phyloP scores from a whole-genome alignment of 352 stramenopile species.

The Phytopythium ostracodes region DNA sequence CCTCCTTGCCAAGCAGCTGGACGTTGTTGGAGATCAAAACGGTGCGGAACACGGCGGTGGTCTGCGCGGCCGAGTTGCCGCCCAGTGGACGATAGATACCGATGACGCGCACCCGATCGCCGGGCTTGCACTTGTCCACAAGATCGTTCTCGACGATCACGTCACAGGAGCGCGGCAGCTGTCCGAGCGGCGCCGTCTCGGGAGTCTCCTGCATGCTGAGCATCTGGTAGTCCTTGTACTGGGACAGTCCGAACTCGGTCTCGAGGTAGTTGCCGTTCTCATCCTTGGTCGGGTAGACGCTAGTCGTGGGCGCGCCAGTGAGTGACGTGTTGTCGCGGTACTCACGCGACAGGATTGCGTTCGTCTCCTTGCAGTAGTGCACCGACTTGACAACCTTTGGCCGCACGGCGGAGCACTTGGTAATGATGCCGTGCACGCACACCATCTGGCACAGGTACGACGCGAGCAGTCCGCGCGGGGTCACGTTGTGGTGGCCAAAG shows the following conservation, averaged over 20 bases:
- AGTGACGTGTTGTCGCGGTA: constrained; percentile 98
- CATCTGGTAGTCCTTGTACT: constrained; percentile 99
- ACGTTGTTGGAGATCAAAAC: constrained; percentile 97
- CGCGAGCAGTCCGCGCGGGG: constrained; percentile 90
- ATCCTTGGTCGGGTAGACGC: constrained; percentile 95
- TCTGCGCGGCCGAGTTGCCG: constrained; percentile 67
- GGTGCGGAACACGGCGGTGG: constrained; percentile 93
- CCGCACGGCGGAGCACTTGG: constrained; percentile 96
- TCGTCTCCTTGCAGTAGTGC: constrained; percentile 97
- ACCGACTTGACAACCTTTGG: constrained; percentile 97
- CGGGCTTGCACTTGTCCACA: constrained; percentile 98
- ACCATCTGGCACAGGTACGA: constrained; percentile 93
- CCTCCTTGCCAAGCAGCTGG: constrained; percentile 91
- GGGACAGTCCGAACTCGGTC: constrained; percentile 97
- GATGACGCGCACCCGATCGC: constrained; percentile 94
- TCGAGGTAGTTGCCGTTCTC: constrained; percentile 95
- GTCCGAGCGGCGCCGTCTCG: constrained; percentile 95
- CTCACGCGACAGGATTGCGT: constrained; percentile 88
- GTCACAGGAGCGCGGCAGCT: constrained; percentile 97
- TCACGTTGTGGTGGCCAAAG: constrained; percentile 92
- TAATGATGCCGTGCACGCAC: constrained; percentile 99
- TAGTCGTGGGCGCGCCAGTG: constrained; percentile 82
- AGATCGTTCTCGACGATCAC: constrained; percentile 98
- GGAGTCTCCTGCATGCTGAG: constrained; percentile 85
- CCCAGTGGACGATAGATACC: constrained; percentile 94